phyloP scores from a whole-genome alignment of 495 filamentous ascomycete species.

The Trichocladium antarcticum region DNA sequence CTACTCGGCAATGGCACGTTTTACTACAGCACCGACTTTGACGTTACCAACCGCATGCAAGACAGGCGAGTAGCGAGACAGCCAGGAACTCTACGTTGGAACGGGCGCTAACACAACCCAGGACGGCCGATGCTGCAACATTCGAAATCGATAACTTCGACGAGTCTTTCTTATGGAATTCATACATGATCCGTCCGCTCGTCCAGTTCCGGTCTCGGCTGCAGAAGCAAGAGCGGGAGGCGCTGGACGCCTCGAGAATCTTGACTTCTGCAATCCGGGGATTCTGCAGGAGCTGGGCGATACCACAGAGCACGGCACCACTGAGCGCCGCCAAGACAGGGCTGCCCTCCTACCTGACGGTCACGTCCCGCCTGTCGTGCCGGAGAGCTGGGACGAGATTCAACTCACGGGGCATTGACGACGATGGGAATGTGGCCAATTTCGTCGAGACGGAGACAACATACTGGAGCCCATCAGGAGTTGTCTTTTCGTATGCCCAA shows the following conservation, averaged over 20 bases:
- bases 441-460: slow-evolving; percentile 58
- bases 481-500: slow-evolving; percentile 90
- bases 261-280: slow-evolving; percentile 90
- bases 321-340: slow-evolving; percentile 52
- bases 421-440: slow-evolving; percentile 94
- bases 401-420: slow-evolving; percentile 92
- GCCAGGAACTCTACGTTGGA: background rate
- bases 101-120: slow-evolving; percentile 18
- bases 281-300: slow-evolving; percentile 71
- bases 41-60: slow-evolving; percentile 87
- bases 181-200: slow-evolving; percentile 90
- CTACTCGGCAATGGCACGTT: slow-evolving; percentile 90
- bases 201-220: slow-evolving; percentile 78
- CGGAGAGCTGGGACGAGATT: slow-evolving; percentile 88
- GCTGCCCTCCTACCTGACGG: slow-evolving; percentile 69
- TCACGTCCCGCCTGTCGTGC: slow-evolving; percentile 88
- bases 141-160: slow-evolving; percentile 80
- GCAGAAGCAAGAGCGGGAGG: slow-evolving; percentile 54
- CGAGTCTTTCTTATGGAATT: slow-evolving; percentile 90
- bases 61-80: slow-evolving; percentile 53
- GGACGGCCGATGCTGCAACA: slow-evolving; percentile 43
- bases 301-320: slow-evolving; percentile 50
- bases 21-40: slow-evolving; percentile 95
- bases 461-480: slow-evolving; percentile 60
- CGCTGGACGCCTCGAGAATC: slow-evolving; percentile 73